phyloP scores from a whole-genome alignment of 2,329 filamentous ascomycete species.

The Diplodia scrobiculata region DNA sequence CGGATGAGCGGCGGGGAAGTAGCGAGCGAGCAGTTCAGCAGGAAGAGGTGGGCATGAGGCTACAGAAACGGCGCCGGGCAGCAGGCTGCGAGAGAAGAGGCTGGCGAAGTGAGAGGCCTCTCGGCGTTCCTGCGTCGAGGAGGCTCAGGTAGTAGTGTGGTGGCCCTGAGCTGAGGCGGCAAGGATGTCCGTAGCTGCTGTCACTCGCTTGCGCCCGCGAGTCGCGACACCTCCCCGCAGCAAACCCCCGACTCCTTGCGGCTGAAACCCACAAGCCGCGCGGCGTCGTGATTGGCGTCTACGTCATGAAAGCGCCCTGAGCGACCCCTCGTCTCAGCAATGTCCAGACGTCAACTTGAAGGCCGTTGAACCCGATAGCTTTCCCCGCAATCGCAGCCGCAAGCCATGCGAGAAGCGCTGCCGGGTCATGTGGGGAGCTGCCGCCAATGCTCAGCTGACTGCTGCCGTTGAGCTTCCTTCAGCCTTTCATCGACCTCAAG shows the following conservation, averaged over 20 bases:
- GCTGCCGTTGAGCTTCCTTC: background rate
- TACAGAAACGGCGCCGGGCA: background rate
- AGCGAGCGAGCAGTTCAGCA: slow-evolving; percentile 9
- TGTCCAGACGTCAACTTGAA: background rate
- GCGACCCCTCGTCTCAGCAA: background rate
- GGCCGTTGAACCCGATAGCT: background rate
- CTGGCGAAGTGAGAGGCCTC: background rate
- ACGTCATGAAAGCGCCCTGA: background rate
- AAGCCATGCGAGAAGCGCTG: slow-evolving; percentile 6
- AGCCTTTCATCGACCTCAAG: slow-evolving; percentile 1
- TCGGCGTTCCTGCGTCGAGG: slow-evolving; percentile 24
- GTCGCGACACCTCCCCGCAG: slow-evolving; percentile 12
- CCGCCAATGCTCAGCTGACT: slow-evolving; percentile 14
- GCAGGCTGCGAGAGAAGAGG: slow-evolving; percentile 7
- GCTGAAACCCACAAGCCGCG: background rate
- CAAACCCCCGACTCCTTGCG: background rate
- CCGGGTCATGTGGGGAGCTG: slow-evolving; percentile 4
- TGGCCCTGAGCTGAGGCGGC: slow-evolving; percentile 5
- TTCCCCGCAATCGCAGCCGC: background rate
- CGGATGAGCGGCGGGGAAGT: slow-evolving; percentile 3
- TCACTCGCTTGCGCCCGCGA: slow-evolving; percentile 19
- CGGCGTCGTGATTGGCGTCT: background rate
- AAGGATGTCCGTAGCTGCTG: slow-evolving; percentile 10
- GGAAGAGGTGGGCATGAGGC: background rate
- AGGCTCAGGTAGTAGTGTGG: slow-evolving; percentile 9